A percentile compares a stretch with the other conserved stretches of the same genome.
These are phyloP conservation scores for Botryosphaeria dothidea DNA, from an alignment of 2,329 filamentous ascomycete species.

Conservation along the genomic window DNA sequence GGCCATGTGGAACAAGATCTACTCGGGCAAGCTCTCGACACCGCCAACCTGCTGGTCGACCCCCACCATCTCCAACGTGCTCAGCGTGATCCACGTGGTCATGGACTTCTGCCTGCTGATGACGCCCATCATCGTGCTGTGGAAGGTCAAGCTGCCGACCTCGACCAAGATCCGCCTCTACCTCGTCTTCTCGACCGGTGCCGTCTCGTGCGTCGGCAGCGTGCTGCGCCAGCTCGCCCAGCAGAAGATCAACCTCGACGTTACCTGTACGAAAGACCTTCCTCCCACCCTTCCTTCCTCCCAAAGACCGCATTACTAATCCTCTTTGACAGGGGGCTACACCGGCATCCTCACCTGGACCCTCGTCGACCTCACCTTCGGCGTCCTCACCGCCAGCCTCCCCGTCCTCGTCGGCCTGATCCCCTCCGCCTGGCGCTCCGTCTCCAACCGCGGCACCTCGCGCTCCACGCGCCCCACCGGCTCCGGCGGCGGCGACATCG, in stretches of 20 bases:
- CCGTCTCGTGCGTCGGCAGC: slow-evolving; percentile 31
- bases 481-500: neutral
- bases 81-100: slow-evolving; percentile 36
- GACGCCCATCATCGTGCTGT: slow-evolving; percentile 38
- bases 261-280: neutral
- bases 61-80: slow-evolving; percentile 24
- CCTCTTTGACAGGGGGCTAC: slow-evolving; percentile 10
- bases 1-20: slow-evolving; percentile 30
- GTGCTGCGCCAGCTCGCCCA: slow-evolving; percentile 14
- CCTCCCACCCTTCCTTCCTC: neutral
- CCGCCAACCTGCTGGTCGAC: slow-evolving; percentile 26
- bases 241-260: slow-evolving; percentile 1
- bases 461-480: neutral
- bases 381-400: slow-evolving; percentile 8
- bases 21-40: slow-evolving; percentile 25
- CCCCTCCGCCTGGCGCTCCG: slow-evolving; percentile 1
- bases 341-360: slow-evolving; percentile 14
- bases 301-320: no score
- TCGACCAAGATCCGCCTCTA: slow-evolving; percentile 34
- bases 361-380: slow-evolving; percentile 13
- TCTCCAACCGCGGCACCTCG: neutral
- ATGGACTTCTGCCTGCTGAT: slow-evolving; percentile 37
- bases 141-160: slow-evolving; percentile 34
- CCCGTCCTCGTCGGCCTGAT: slow-evolving; percentile 12
- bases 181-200: slow-evolving; percentile 35